These are phyloP conservation scores for Fusarium austroafricanum DNA, from an alignment of 2,329 filamentous ascomycete species.

Conservation along the genomic window DNA sequence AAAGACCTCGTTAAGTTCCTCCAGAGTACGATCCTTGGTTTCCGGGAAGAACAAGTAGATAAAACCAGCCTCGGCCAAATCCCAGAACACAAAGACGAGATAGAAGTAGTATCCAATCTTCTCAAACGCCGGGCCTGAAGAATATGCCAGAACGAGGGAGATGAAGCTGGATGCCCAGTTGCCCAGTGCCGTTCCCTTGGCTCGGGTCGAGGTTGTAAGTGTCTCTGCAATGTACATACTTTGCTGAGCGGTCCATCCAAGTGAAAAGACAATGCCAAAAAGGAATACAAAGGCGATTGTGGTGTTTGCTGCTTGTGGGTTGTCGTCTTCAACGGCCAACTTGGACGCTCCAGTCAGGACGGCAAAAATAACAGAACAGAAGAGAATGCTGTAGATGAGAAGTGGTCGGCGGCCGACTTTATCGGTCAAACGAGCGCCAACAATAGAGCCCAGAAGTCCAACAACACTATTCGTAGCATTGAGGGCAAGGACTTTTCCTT, in stretches of 20 bases:
- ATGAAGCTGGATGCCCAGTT: constrained; percentile 55
- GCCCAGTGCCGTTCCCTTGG: constrained; percentile 54
- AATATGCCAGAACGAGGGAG: constrained; percentile 58
- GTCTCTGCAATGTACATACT: constrained; percentile 53
- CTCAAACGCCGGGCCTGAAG: constrained; percentile 56
- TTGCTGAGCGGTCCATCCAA: constrained; percentile 62
- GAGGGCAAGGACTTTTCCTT: constrained; percentile 63
- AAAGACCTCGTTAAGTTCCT: constrained; percentile 56
- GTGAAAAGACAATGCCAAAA: constrained; percentile 63
- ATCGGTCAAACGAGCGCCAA: constrained; percentile 59
- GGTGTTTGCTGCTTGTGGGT: constrained; percentile 45
- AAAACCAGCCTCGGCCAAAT: constrained; percentile 54
- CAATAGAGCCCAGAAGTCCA: constrained; percentile 51
- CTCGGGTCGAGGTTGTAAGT: constrained; percentile 48
- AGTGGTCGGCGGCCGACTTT: constrained; percentile 64
- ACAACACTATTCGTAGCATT: constrained; percentile 59
- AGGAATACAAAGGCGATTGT: constrained; percentile 55
- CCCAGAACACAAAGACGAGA: constrained; percentile 58
- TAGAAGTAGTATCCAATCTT: constrained; percentile 59
- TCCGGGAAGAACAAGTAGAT: constrained; percentile 64
- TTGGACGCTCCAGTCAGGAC: constrained; percentile 50
- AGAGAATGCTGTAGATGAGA: constrained; percentile 58
- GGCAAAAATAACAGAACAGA: constrained; percentile 56
- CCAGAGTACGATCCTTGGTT: constrained; percentile 60
- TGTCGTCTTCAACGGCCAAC: constrained; percentile 37